These are phyloP conservation scores for Arthrocladium fulminans DNA, from an alignment of 2,329 filamentous ascomycete species.

Conservation along the genomic window DNA sequence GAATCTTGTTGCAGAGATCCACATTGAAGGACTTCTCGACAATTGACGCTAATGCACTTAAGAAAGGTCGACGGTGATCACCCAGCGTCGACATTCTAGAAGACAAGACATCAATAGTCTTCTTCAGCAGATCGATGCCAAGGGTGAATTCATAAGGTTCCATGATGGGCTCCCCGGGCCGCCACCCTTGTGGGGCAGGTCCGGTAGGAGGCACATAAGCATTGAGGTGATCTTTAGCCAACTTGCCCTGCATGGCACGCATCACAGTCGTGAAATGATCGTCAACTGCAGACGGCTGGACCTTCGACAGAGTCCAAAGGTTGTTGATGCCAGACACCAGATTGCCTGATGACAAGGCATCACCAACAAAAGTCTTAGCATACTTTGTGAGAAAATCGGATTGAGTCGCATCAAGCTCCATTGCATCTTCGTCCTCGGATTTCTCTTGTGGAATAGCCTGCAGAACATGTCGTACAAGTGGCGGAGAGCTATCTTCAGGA, in stretches of 20 bases:
- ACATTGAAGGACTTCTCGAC: conserved; percentile 91
- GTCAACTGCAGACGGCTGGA: conserved; percentile 79
- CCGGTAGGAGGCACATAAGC: conserved; percentile 45
- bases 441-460: conserved; percentile 81
- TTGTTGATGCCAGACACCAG: conserved; percentile 87
- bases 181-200: conserved; percentile 32
- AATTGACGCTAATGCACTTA: conserved; percentile 87
- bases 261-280: conserved; percentile 79
- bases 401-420: conserved; percentile 62
- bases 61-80: conserved; percentile 82
- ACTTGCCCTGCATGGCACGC: conserved; percentile 84
- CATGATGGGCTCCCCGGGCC: conserved; percentile 38
- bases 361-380: conserved; percentile 75
- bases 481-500: conserved; percentile 60
- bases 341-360: conserved; percentile 70
- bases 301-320: conserved; percentile 80
- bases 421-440: conserved; percentile 73
- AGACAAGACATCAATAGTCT: conserved; percentile 87
- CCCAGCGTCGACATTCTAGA: conserved; percentile 86
- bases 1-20: conserved; percentile 79
- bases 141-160: conserved; percentile 73
- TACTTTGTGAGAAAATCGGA: conserved; percentile 74
- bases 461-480: conserved; percentile 50
- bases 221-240: conserved; percentile 86
- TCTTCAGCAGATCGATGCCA: conserved; percentile 86